These are phyloP conservation scores for Ophiostoma quercus DNA, from an alignment of 2,329 filamentous ascomycete species.

Conservation along the genomic window DNA sequence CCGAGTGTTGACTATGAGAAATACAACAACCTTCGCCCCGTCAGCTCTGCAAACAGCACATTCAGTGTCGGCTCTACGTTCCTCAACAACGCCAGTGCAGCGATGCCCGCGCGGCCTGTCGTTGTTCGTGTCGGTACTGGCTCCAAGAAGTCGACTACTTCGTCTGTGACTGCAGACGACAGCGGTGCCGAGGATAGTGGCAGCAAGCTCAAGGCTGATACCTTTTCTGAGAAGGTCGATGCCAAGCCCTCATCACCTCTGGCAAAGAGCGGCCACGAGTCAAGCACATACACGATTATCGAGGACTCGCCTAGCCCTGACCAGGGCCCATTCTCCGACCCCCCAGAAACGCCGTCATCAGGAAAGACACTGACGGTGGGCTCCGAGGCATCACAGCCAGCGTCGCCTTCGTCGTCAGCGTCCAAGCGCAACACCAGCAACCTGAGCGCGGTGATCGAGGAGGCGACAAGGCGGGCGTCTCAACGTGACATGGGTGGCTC, in stretches of 20 bases:
- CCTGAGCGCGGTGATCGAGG: conserved; percentile 53
- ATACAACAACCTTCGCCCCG: conserved; percentile 46
- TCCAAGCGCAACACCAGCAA: conserved; percentile 42
- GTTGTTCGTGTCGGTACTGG: conserved; percentile 54
- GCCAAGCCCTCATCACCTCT: conserved; percentile 7
- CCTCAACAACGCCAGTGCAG: conserved; percentile 57
- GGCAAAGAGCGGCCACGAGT: conserved; percentile 34
- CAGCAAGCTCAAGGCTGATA: conserved; percentile 8
- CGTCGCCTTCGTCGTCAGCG: conserved; percentile 28
- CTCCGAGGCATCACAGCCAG: conserved; percentile 3
- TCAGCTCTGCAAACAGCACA: conserved; percentile 50
- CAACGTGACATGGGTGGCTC: conserved; percentile 34
- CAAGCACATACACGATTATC: conserved; percentile 45
- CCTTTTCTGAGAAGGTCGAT: background rate
- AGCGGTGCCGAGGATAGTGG: background rate
- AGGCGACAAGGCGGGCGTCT: conserved; percentile 42
- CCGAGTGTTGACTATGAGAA: conserved; percentile 63
- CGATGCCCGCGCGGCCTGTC: conserved; percentile 52
- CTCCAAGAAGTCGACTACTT: conserved; percentile 39
- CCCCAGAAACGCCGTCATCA: conserved; percentile 33
- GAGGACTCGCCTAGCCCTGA: conserved; percentile 47
- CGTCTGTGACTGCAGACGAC: conserved; percentile 17
- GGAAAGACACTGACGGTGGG: background rate
- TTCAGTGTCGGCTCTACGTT: conserved; percentile 66
- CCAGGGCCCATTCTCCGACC: conserved; percentile 57